Conservation (phyloP, 2,329 filamentous ascomycete species). For the Ophiostoma novo-ulmi region DNA sequence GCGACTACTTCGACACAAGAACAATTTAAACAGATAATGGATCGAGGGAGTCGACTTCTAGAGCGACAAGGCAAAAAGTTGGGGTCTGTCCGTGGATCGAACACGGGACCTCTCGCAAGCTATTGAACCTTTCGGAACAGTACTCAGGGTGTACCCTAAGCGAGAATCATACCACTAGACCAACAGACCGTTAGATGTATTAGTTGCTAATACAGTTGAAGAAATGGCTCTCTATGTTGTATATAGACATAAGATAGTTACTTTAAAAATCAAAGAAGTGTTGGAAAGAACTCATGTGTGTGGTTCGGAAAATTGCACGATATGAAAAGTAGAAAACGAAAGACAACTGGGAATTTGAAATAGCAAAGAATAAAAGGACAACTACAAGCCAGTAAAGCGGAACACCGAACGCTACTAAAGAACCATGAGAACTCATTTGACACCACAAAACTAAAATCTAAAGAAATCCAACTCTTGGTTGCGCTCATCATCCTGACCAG, state of each 20-base stretch:
- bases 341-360: not conserved
- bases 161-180: conserved; percentile 62
- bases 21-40: not conserved
- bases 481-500: conserved; percentile 27
- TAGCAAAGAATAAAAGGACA: not conserved
- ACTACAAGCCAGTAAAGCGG: no score
- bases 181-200: conserved; percentile 27
- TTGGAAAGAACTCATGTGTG: not conserved
- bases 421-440: not conserved
- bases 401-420: no score
- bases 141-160: conserved; percentile 45
- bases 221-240: not conserved
- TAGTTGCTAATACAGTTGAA: not conserved
- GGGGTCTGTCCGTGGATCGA: conserved; percentile 12
- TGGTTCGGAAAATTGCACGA: not conserved
- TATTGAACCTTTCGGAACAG: not conserved
- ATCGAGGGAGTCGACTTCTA: no score
- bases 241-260: not conserved
- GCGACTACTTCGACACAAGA: no score
- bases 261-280: not conserved
- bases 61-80: not conserved
- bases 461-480: conserved; percentile 41
- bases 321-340: not conserved
- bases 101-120: conserved; percentile 13
- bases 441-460: conserved; percentile 31